Conservation (phyloP, 2,329 filamentous ascomycete genomes). For the Thelonectria blattea region DNA sequence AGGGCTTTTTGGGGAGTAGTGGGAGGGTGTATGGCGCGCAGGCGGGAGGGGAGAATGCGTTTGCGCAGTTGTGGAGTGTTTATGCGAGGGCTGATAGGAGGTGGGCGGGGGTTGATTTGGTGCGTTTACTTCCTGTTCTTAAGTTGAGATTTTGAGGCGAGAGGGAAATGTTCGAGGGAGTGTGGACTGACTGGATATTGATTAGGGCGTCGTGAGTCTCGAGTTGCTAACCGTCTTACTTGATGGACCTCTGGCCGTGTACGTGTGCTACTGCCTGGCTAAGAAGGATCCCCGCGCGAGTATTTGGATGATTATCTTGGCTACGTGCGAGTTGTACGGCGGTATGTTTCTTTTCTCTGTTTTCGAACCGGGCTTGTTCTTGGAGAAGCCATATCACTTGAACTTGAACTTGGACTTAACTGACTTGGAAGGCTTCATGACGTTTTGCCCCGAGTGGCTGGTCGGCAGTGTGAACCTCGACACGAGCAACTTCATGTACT, state of each 20-base stretch:
- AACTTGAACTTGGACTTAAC: too few species aligned
- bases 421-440: conserved; percentile 64
- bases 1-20: conserved; percentile 57
- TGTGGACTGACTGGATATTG: background rate
- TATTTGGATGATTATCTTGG: conserved; percentile 68
- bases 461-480: conserved; percentile 67
- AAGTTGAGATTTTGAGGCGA: too few species aligned
- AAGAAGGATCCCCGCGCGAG: conserved; percentile 60
- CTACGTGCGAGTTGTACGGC: conserved; percentile 71
- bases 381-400: too few species aligned
- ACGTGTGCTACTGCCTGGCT: conserved; percentile 66
- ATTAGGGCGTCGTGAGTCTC: conserved; percentile 64
- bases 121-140: conserved; percentile 44
- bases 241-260: conserved; percentile 64
- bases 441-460: conserved; percentile 73
- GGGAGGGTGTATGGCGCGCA: conserved; percentile 62
- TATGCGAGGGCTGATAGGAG: conserved; percentile 68
- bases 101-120: conserved; percentile 68
- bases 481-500: conserved; percentile 70
- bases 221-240: conserved; percentile 70
- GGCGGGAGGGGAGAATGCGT: conserved; percentile 58
- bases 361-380: background rate
- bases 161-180: too few species aligned
- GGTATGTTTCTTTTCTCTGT: conserved; percentile 47
- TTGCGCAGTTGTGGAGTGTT: conserved; percentile 68